Evolutionary conservation across 305 asterid genomes (phyloP).

Genomic region (Solanum hybrid): DNA sequence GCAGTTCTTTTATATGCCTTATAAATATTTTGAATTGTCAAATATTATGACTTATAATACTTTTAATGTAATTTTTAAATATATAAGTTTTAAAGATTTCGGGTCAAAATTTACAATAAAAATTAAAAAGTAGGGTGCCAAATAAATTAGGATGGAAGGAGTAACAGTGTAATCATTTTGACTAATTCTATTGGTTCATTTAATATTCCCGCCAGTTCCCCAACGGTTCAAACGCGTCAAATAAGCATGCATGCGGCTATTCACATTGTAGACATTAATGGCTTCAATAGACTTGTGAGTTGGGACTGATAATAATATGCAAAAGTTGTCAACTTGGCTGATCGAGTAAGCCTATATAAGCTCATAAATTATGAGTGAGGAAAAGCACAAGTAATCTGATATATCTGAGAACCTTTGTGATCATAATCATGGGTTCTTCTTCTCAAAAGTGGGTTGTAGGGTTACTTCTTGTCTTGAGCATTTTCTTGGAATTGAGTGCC

Average conservation of each 20-base stretch:
- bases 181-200: slow-evolving; percentile 15
- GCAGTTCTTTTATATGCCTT: too few species aligned
- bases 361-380: not conserved
- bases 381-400: slow-evolving; percentile 8
- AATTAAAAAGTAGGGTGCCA: not conserved
- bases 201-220: slow-evolving; percentile 37
- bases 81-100: not conserved
- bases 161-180: not conserved
- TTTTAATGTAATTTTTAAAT: not conserved
- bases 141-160: not conserved
- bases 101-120: not conserved
- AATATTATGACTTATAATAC: not conserved
- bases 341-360: not conserved
- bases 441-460: slow-evolving; percentile 32
- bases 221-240: slow-evolving; percentile 51
- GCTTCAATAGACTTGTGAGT: not conserved
- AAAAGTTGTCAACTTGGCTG: not conserved
- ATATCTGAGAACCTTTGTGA: not conserved
- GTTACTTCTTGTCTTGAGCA: slow-evolving; percentile 17
- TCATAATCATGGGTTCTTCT: slow-evolving; percentile 29
- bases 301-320: not conserved
- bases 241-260: slow-evolving; percentile 19
- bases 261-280: slow-evolving; percentile 24
- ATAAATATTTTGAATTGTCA: not conserved
- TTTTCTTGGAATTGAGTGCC: slow-evolving; percentile 36